Percentiles rank a stretch among this genome's conserved stretches.
These are phyloP conservation scores for Rhodamnia argentea DNA, from an alignment of 345 rosid species.

Conservation along the genomic window DNA sequence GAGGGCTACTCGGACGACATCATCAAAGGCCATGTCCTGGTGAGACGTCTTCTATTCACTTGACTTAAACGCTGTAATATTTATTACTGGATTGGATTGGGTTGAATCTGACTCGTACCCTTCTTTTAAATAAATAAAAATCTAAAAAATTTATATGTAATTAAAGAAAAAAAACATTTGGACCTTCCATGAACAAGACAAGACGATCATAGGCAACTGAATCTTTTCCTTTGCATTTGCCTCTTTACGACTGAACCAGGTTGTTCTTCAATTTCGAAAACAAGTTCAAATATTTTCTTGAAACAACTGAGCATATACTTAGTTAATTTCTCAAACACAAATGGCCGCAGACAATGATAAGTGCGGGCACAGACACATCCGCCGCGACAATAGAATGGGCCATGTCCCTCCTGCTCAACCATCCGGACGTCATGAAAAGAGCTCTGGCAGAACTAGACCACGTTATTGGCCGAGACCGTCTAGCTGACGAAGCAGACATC, in stretches of 20 bases:
- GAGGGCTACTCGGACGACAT: slow-evolving; percentile 31
- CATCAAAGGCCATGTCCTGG: slow-evolving; percentile 32
- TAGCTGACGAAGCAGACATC: slow-evolving; percentile 6
- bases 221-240: too few species aligned
- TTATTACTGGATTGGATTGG: too few species aligned
- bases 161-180: too few species aligned
- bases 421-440: slow-evolving; percentile 1
- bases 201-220: too few species aligned
- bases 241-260: too few species aligned
- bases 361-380: slow-evolving; percentile 13
- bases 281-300: too few species aligned
- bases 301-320: not conserved
- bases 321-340: not conserved
- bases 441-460: slow-evolving; percentile 8
- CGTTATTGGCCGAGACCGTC: not conserved
- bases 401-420: slow-evolving; percentile 13
- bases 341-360: not conserved
- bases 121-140: too few species aligned
- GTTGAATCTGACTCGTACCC: too few species aligned
- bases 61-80: not conserved
- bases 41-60: not conserved
- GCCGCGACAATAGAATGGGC: slow-evolving; percentile 12
- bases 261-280: too few species aligned
- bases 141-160: too few species aligned
- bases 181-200: too few species aligned